Evolutionary conservation across 2,329 filamentous ascomycete genomes (phyloP), one percentile per base, ranked within the genome.

Genomic region (Cladobotryum mycophilum): DNA sequence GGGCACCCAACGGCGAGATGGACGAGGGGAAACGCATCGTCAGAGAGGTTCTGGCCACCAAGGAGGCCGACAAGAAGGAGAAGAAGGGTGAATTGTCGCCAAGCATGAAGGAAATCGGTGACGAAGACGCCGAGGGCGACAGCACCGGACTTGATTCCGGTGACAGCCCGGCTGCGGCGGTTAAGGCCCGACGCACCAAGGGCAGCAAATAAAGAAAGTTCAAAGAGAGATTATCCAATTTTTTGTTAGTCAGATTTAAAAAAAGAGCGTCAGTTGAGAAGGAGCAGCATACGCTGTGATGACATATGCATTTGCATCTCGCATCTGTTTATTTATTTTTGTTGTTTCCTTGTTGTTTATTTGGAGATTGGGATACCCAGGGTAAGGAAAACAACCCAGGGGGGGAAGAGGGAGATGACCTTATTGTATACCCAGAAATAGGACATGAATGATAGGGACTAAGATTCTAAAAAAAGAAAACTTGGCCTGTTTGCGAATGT

Each of bases 1-100:
- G 85, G 9, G 76, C 82, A 2, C 78, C 79, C 71, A 99, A 99
- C 64, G 92, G 92, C 0, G 81, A 87, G 61, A 81, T 89, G 60
- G 88, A 86, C 54, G 88, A 92, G 65, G 81, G 83, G 8, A 81
- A 82, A 58, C 82, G 85, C 62, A 85, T 92, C 47, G 75, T 92
- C 44, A 79, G 80, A 41, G 82, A 86, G 61, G 80, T 89, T 1
- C 65, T 82, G 2, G 65, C 55, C 3, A 53, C 48, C 25, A 30
- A 30, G 9, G 25, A 30, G 9, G 25, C 25, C 25, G 48, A 37
- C 20, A 41, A 49, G 6, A 17, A 7, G 6, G 37, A 48, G 25
- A 48, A 36, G 35, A 34, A 46, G 17, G 53, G 51, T 5, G 57
- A 54, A n/a, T 43, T 30, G 40, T 37, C 34, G 18, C 34, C 40